Evolutionary conservation across 2,329 filamentous ascomycete species (phyloP), one percentile per base, ranked within the genome.

Genomic region (Colletotrichum paranaense): DNA sequence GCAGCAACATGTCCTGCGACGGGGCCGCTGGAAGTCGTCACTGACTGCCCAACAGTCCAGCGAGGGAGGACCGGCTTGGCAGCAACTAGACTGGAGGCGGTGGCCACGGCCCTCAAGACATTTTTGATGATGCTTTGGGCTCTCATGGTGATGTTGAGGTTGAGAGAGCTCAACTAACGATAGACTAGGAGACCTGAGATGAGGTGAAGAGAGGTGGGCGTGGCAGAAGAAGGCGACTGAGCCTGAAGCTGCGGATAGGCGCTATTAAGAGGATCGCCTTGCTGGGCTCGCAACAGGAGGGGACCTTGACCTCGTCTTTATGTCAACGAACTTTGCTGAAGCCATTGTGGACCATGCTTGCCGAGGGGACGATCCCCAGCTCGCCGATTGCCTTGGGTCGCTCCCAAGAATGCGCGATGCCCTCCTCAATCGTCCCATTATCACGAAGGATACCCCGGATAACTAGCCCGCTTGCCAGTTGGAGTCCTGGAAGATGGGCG

Each of bases 291-390:
- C 38, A n/a, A 28, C 6, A 28, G 38, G 56, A 66, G 42, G 19
- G 30, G 67, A 62, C 56, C 67, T n/a, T 62, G 67, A 67, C 49
- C 60, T 24, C 38, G 67, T 38, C 67, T 71, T 73, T 73, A 71
- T 73, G 71, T 53, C 71, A 73, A 57, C 56, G 67, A 71, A 66
- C 46, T 71, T 70, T 73, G 60, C 67, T 24, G 55, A 66, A 57
- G 22, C 55, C 56, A 26, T 42, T 28, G 62, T 57, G 62, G 56
- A 49, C 32, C 71, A 62, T 53, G 71, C 56, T 58, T 49, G 55
- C 46, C 28, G 56, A 65, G 52, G 49, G n/a, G 32, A 35, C 55
- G 59, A 57, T 57, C 19, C 56, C 24, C 42, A 30, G 49, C 16
- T 66, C 60, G 32, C 49, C 62, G 67, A 53, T 28, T 32, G 42